Evolutionary conservation across 1,139 yeast species (phyloP).

Genomic region (Candida frijolesensis): DNA sequence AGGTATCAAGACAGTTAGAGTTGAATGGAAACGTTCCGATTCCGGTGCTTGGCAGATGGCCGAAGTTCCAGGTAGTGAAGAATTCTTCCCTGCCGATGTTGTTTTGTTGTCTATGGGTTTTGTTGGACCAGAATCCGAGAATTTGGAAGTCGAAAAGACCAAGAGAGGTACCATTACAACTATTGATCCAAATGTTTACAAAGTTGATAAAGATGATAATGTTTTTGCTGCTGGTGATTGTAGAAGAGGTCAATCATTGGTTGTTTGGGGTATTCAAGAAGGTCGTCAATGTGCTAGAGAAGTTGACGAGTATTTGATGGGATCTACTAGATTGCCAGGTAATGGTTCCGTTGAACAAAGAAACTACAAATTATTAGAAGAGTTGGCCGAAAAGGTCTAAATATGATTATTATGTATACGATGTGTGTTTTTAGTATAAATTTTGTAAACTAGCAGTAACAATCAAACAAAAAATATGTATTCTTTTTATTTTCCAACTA

Average conservation of each 20-base stretch:
- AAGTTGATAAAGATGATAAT: constrained; percentile 62
- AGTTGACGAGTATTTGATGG: constrained; percentile 80
- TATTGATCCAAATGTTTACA: constrained; percentile 66
- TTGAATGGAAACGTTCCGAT: constrained; percentile 96
- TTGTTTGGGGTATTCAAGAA: constrained; percentile 99
- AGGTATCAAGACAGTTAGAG: constrained; percentile 93
- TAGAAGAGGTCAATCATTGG: constrained; percentile 97
- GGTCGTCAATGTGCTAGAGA: constrained; percentile 98
- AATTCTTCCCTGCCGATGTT: constrained; percentile 90
- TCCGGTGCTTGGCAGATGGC: constrained; percentile 99
- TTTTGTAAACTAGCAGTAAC: neutral
- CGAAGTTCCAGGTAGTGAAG: constrained; percentile 94
- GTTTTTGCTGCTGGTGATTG: constrained; percentile 97
- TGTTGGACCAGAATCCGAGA: constrained; percentile 91
- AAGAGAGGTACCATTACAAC: constrained; percentile 88
- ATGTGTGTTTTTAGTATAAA: neutral
- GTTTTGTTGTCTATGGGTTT: constrained; percentile 97
- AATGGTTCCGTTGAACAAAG: constrained; percentile 91
- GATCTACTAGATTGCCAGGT: constrained; percentile 83
- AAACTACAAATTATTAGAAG: constrained; percentile 72
- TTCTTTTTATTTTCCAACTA: too few species aligned
- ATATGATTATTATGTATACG: neutral
- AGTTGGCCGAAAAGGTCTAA: constrained; percentile 62
- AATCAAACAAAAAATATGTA: neutral
- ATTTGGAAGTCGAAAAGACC: constrained; percentile 71